phyloP scores from a whole-genome alignment of 805 yeast species.

The Suhomyces sp. region DNA sequence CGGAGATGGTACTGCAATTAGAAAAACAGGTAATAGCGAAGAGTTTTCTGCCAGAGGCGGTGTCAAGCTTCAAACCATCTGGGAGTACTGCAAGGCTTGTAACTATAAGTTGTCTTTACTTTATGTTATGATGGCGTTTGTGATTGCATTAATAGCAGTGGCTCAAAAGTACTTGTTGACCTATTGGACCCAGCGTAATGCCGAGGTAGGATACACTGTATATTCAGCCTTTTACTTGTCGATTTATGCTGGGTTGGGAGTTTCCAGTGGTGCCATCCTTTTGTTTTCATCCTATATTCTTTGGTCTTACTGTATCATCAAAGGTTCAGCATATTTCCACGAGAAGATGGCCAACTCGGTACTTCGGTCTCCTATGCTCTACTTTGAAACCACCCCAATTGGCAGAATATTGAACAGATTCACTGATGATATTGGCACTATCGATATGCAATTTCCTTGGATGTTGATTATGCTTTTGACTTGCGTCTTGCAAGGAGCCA shows the following conservation, averaged over 20 bases:
- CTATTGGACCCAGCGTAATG: constrained; percentile 61
- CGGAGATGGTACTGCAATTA: constrained; percentile 4
- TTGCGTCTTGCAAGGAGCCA: constrained; percentile 41
- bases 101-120: constrained; percentile 21
- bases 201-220: constrained; percentile 38
- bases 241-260: constrained; percentile 55
- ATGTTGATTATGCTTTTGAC: constrained; percentile 46
- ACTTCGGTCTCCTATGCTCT: constrained; percentile 59
- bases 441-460: constrained; percentile 52
- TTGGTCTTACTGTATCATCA: constrained; percentile 53
- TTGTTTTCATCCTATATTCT: constrained; percentile 46
- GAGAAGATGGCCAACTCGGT: constrained; percentile 54
- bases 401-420: constrained; percentile 67
- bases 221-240: constrained; percentile 47
- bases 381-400: constrained; percentile 66
- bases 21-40: constrained; percentile 13
- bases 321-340: constrained; percentile 56
- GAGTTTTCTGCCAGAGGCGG: constrained; percentile 55
- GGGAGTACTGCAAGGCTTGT: constrained; percentile 59
- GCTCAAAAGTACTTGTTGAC: constrained; percentile 63
- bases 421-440: constrained; percentile 54
- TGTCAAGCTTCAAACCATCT: constrained; percentile 53
- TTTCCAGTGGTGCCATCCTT: constrained; percentile 48
- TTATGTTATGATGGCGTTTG: constrained; percentile 39
- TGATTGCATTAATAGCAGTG: constrained; percentile 30